Conservation (phyloP, 2,329 filamentous ascomycete genomes). For the Fragosphaeria purpurea region DNA sequence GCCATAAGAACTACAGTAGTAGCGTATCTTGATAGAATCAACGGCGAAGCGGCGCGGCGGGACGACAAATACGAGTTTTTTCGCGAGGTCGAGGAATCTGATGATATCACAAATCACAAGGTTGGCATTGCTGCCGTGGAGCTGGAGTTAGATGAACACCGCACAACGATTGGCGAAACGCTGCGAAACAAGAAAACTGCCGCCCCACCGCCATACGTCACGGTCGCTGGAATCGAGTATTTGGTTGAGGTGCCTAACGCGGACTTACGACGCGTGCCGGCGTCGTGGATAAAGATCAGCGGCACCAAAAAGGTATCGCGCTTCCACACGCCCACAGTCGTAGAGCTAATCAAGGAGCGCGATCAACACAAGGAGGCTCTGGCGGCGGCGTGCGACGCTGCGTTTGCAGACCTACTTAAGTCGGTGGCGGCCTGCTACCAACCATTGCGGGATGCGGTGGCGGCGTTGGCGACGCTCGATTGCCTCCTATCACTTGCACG, state of each 20-base stretch:
- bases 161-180: conserved; percentile 57
- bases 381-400: conserved; percentile 79
- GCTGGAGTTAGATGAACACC: conserved; percentile 74
- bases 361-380: conserved; percentile 93
- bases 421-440: conserved; percentile 80
- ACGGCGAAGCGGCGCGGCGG: conserved; percentile 66
- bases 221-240: conserved; percentile 85
- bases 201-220: conserved; percentile 61
- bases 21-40: conserved; percentile 73
- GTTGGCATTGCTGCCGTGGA: conserved; percentile 86
- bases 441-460: conserved; percentile 76
- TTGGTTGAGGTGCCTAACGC: conserved; percentile 83
- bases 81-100: conserved; percentile 74
- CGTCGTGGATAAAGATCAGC: conserved; percentile 89
- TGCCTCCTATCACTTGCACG: conserved; percentile 79
- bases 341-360: conserved; percentile 71
- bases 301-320: conserved; percentile 87
- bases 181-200: conserved; percentile 53
- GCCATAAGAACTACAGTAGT: conserved; percentile 64
- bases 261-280: conserved; percentile 76
- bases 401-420: conserved; percentile 62
- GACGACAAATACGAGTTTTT: conserved; percentile 97
- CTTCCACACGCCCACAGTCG: conserved; percentile 88
- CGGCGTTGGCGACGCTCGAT: conserved; percentile 77
- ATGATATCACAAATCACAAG: conserved; percentile 81